These are phyloP conservation scores for Graphium sp. DNA, from an alignment of 2,329 filamentous ascomycete species.

Conservation along the genomic window DNA sequence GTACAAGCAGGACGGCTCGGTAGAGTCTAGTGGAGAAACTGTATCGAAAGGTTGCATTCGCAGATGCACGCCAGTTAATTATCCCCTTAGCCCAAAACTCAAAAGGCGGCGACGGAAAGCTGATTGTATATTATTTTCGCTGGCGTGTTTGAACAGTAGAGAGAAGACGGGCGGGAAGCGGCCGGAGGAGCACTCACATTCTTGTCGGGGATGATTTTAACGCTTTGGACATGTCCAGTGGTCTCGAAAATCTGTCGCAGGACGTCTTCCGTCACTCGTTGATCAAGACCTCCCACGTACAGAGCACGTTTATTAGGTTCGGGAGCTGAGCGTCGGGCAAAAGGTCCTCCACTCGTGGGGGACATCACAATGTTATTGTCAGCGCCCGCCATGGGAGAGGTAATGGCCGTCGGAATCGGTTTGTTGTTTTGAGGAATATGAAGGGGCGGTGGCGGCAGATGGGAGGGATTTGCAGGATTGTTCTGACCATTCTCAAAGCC, in stretches of 20 bases:
- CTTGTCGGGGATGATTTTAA: constrained; percentile 99
- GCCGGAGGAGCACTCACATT: constrained; percentile 62
- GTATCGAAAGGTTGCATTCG: too few relatives aligned
- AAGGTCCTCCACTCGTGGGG: constrained; percentile 65
- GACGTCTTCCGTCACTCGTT: constrained; percentile 89
- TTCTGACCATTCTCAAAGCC: constrained; percentile 65
- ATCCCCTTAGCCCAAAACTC: too few relatives aligned
- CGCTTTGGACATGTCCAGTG: constrained; percentile 91
- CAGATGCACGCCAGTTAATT: too few relatives aligned
- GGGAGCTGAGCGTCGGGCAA: constrained; percentile 76
- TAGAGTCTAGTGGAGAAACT: too few relatives aligned
- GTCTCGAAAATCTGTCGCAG: constrained; percentile 97
- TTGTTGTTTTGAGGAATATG: constrained; percentile 96
- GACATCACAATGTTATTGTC: constrained; percentile 59
- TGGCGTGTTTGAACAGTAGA: too few relatives aligned
- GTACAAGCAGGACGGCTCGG: background rate
- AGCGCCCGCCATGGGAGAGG: constrained; percentile 62
- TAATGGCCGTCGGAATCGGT: constrained; percentile 82
- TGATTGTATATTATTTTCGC: too few relatives aligned
- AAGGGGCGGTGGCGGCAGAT: constrained; percentile 82
- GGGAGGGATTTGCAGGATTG: constrained; percentile 49
- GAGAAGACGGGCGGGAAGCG: too few relatives aligned
- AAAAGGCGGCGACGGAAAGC: constrained; percentile 1
- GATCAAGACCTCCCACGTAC: constrained; percentile 89
- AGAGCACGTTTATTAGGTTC: constrained; percentile 97